These are phyloP conservation scores for Cadophora malorum DNA, from an alignment of 2,329 filamentous ascomycete species.

Conservation along the genomic window DNA sequence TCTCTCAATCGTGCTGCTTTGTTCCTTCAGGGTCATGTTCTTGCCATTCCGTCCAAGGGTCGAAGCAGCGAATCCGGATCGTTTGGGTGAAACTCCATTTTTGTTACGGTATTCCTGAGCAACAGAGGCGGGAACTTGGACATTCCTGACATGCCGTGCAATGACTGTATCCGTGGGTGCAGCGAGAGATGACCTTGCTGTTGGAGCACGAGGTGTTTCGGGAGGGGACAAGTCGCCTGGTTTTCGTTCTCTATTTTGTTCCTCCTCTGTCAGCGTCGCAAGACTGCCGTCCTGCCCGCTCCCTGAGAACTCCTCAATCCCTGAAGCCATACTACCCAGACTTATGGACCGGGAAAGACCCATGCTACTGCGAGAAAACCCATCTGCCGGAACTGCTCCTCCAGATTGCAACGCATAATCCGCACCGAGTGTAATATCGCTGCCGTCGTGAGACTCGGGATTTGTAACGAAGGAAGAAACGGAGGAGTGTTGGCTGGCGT, in stretches of 20 bases:
- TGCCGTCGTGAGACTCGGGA: constrained; percentile 61
- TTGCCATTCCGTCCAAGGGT: constrained; percentile 63
- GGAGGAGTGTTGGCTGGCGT: constrained; percentile 65
- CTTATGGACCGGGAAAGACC: constrained; percentile 79
- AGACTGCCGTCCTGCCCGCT: constrained; percentile 54
- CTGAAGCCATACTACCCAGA: constrained; percentile 88
- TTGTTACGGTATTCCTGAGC: constrained; percentile 85
- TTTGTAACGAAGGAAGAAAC: constrained; percentile 64
- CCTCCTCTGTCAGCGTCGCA: constrained; percentile 66
- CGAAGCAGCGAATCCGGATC: constrained; percentile 56
- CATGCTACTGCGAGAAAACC: constrained; percentile 57
- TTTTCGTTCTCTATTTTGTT: constrained; percentile 53
- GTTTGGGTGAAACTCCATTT: constrained; percentile 64
- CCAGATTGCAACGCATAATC: constrained; percentile 87
- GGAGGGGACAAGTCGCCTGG: constrained; percentile 57
- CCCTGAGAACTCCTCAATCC: constrained; percentile 59
- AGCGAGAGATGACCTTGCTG: constrained; percentile 58
- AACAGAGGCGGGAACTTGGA: constrained; percentile 88
- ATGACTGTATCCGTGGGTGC: constrained; percentile 88
- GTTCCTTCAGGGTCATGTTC: constrained; percentile 91
- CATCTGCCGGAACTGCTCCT: constrained; percentile 68
- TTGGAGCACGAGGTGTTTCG: constrained; percentile 73
- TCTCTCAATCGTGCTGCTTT: constrained; percentile 95
- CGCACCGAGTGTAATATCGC: constrained; percentile 75
- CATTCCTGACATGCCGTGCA: constrained; percentile 84